phyloP scores from a whole-genome alignment of 2,329 filamentous ascomycete genomes.

The Lachnellula subtilissima region DNA sequence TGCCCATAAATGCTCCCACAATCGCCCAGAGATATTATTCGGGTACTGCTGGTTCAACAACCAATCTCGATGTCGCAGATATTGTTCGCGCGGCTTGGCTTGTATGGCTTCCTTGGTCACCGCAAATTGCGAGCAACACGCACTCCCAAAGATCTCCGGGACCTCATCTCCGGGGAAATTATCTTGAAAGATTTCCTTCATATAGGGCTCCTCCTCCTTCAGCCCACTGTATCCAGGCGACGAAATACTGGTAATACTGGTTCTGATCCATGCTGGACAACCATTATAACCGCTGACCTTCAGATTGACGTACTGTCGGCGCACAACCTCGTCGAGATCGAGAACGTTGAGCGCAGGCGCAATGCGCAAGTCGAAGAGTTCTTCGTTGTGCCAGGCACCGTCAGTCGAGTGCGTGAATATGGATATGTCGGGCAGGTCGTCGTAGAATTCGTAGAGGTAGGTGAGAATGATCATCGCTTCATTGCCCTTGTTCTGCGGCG shows the following conservation, averaged over 20 bases:
- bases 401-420: slow-evolving; percentile 50
- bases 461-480: slow-evolving; percentile 59
- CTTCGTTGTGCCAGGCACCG: slow-evolving; percentile 34
- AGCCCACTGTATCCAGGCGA: slow-evolving; percentile 22
- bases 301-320: slow-evolving; percentile 51
- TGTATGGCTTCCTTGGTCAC: slow-evolving; percentile 49
- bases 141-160: slow-evolving; percentile 45
- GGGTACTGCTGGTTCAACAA: slow-evolving; percentile 46
- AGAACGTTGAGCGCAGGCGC: slow-evolving; percentile 32
- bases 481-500: slow-evolving; percentile 54
- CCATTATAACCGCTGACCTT: slow-evolving; percentile 50
- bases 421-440: slow-evolving; percentile 50
- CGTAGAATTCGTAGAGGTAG: slow-evolving; percentile 58
- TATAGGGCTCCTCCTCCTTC: slow-evolving; percentile 20
- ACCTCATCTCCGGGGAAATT: slow-evolving; percentile 23
- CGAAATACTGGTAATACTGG: slow-evolving; percentile 24
- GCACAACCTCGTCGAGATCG: slow-evolving; percentile 36
- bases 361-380: slow-evolving; percentile 32
- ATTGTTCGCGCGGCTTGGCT: slow-evolving; percentile 44
- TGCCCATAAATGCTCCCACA: slow-evolving; percentile 62
- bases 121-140: slow-evolving; percentile 62
- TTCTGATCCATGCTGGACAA: slow-evolving; percentile 50
- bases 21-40: slow-evolving; percentile 50
- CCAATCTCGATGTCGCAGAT: slow-evolving; percentile 53
- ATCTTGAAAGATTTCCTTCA: slow-evolving; percentile 6